Base-by-base conservation (phyloP, 1,139 yeast species). In the Lizanozyma gosingica region DNA sequence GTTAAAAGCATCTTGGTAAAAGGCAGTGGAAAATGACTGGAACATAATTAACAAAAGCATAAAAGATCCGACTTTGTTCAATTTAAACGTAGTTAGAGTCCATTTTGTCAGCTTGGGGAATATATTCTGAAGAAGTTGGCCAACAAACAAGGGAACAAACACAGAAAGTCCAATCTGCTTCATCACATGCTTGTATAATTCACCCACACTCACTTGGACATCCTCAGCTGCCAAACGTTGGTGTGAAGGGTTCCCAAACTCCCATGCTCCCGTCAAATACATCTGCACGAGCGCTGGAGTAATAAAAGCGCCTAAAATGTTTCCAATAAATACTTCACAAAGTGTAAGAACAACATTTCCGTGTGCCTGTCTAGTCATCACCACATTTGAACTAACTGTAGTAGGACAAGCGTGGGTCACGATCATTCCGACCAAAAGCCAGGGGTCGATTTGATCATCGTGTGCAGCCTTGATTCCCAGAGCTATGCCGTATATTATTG, bases 391-490 rank as follows among this genome's bases (percentile, higher is more conserved):
- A 0, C 92, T 79, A 15, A 87, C 94, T 0, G 96, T 87, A 14
- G 96, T 88, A 34, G 96, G 96, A 57, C 94, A 85, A 3, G 92
- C 76, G 37, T 85, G 85, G 2, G 94, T 83, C 37, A 86, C 83
- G 33, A 88, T 75, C 48, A 87, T 61, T 1, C 97, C 96, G 42
- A 76, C 84, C 36, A 87, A 64, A 47, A 86, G 68, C 84, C 92
- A 85, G 27, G 74, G 70, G 49, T 81, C 82, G 33, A 87, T 84
- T 4, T 57, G 49, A 3, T 64, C 62, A 53, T 84, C 70, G 48
- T 79, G 56, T 0, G 92, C 76, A 2, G 68, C 66, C 47, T 72
- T 69, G 35, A 87, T 79, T 1, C 84, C 95, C 41, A 75, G 64
- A 36, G 80, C 81, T 39, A 87, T 66, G 1, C 94, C 96, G 57